Evolutionary conservation across 2,329 filamentous ascomycete species (phyloP).

Genomic region (Aureobasidium sp.): DNA sequence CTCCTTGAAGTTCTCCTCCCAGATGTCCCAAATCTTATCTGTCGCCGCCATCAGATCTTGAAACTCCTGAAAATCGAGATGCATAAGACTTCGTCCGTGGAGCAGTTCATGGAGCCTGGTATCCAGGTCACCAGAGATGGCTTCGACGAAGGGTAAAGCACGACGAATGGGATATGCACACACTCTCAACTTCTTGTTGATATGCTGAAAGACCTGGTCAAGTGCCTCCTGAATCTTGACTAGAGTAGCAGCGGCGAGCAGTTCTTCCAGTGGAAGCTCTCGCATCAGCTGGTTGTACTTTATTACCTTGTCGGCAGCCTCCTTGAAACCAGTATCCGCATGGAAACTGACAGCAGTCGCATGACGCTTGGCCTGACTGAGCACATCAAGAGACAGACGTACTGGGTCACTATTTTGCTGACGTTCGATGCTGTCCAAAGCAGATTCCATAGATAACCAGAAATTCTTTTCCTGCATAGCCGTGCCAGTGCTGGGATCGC

Average conservation of each 20-base stretch:
- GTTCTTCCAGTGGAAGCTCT: conserved; percentile 91
- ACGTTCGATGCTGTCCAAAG: conserved; percentile 81
- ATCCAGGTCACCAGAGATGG: conserved; percentile 90
- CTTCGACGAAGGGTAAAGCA: conserved; percentile 88
- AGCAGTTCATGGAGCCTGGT: conserved; percentile 77
- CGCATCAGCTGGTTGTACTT: conserved; percentile 99
- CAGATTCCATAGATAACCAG: conserved; percentile 95
- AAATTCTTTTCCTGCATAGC: conserved; percentile 98
- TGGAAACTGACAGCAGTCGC: conserved; percentile 96
- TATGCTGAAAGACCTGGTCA: conserved; percentile 79
- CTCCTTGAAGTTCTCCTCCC: conserved; percentile 95
- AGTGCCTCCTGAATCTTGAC: conserved; percentile 85
- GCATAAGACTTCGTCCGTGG: conserved; percentile 79
- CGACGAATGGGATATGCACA: conserved; percentile 91
- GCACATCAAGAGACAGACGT: conserved; percentile 80
- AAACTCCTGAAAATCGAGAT: conserved; percentile 89
- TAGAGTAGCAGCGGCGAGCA: conserved; percentile 84
- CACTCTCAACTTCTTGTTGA: conserved; percentile 96
- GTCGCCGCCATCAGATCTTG: conserved; percentile 74
- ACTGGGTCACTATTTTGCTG: conserved; percentile 88
- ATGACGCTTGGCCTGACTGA: conserved; percentile 96
- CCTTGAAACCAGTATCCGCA: conserved; percentile 90
- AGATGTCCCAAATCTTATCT: conserved; percentile 78
- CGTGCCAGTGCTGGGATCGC: conserved; percentile 69
- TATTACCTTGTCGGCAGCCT: conserved; percentile 91